Conservation (phyloP, 176 grass and related monocot genomes). For the Oryza longistaminata region DNA sequence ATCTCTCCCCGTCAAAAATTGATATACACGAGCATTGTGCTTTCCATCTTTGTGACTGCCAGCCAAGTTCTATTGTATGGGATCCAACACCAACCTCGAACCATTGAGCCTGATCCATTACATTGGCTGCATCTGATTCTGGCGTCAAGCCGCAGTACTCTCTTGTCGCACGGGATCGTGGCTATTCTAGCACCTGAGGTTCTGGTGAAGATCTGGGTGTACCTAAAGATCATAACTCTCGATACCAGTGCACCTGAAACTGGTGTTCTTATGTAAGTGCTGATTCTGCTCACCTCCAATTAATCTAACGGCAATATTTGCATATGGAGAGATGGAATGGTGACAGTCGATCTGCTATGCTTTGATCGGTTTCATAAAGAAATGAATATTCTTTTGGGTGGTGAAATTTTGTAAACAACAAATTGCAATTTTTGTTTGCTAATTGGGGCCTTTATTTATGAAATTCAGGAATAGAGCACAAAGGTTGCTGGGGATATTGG, state of each 20-base stretch:
- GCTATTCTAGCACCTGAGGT: conserved; percentile 7
- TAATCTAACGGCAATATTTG: neutral
- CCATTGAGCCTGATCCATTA: neutral
- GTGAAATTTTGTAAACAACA: too few species aligned
- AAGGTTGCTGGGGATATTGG: conserved; percentile 24
- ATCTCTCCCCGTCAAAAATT: neutral
- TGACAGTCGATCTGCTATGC: too few species aligned
- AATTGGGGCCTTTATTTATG: neutral
- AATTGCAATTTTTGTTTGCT: neutral
- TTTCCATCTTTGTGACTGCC: conserved; percentile 12
- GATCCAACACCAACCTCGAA: neutral
- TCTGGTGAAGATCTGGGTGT: neutral
- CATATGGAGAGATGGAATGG: too few species aligned
- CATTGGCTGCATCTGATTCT: neutral
- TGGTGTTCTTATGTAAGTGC: neutral
- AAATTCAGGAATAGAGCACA: conserved; percentile 17
- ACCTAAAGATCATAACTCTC: neutral
- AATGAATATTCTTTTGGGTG: too few species aligned
- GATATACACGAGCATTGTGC: neutral
- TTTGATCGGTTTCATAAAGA: too few species aligned
- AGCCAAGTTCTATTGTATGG: neutral
- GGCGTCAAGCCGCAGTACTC: neutral
- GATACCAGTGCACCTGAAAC: neutral
- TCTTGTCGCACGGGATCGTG: neutral
- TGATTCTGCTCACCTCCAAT: neutral